A percentile compares a stretch with the other conserved stretches of the same genome.
Evolutionary conservation across 305 asterid species (phyloP).

Genomic region (Stenogyne calaminthoides): DNA sequence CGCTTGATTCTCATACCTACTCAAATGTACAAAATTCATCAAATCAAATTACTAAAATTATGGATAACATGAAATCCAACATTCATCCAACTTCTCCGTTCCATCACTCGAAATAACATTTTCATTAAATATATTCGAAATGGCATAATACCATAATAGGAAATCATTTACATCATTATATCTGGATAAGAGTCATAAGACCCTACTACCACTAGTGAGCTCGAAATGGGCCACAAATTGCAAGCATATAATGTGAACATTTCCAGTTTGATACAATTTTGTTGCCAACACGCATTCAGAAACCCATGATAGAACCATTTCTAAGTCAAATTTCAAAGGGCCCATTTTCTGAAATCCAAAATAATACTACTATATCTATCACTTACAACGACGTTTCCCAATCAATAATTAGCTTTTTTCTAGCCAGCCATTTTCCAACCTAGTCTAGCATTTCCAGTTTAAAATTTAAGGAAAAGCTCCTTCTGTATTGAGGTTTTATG

Average conservation of each 20-base stretch:
- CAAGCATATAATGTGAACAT: constrained; percentile 23
- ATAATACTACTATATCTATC: background rate
- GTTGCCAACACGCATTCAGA: constrained; percentile 47
- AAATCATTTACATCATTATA: background rate
- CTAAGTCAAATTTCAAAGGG: constrained; percentile 36
- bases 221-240: constrained; percentile 29
- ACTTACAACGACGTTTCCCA: background rate
- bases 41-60: background rate
- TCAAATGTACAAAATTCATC: no score
- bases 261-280: constrained; percentile 16
- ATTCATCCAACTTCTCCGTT: background rate
- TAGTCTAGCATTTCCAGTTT: background rate
- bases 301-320: constrained; percentile 26
- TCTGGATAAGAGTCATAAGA: background rate
- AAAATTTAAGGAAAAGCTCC: no score
- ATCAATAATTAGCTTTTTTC: constrained; percentile 6
- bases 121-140: background rate
- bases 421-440: background rate
- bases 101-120: background rate
- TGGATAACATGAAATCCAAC: background rate
- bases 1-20: no score
- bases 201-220: background rate
- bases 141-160: background rate
- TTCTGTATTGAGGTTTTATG: no score
- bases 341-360: constrained; percentile 1